Percentiles rank a stretch among this genome's conserved stretches.
Conservation (phyloP, 2,329 filamentous ascomycete species). For the Colletotrichum coccodes region DNA sequence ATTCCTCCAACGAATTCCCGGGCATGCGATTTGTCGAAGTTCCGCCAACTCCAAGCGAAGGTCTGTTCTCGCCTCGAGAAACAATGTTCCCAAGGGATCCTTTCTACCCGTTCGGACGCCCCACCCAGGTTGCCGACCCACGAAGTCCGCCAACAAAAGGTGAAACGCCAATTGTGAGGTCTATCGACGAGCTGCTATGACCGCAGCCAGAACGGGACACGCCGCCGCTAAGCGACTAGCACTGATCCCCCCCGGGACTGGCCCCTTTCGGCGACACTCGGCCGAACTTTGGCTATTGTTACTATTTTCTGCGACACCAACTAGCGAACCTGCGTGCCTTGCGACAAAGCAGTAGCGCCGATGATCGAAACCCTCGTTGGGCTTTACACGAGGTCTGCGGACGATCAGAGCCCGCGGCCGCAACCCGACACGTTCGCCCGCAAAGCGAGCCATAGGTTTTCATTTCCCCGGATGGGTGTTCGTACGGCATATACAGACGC, state of each 20-base stretch:
- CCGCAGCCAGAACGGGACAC: slow-evolving; percentile 15
- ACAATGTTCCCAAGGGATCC: slow-evolving; percentile 65
- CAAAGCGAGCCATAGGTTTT: neutral
- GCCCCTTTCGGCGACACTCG: slow-evolving; percentile 18
- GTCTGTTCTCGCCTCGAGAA: slow-evolving; percentile 63
- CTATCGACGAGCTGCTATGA: slow-evolving; percentile 81
- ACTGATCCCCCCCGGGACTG: slow-evolving; percentile 9
- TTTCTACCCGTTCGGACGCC: slow-evolving; percentile 61
- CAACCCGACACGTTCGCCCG: neutral
- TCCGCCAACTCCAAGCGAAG: slow-evolving; percentile 61
- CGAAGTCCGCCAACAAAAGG: slow-evolving; percentile 80
- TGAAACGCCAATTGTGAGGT: slow-evolving; percentile 79
- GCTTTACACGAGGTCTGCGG: slow-evolving; percentile 1
- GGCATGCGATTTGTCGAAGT: slow-evolving; percentile 64
- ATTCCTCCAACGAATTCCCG: slow-evolving; percentile 51
- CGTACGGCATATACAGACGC: slow-evolving; percentile 11
- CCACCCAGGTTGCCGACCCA: slow-evolving; percentile 68
- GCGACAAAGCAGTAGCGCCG: neutral
- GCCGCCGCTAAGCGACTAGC: slow-evolving; percentile 20
- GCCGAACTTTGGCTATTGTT: slow-evolving; percentile 10
- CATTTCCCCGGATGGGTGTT: neutral
- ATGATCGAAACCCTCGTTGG: neutral
- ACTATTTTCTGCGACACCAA: slow-evolving; percentile 14
- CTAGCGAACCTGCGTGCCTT: neutral
- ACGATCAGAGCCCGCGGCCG: neutral